Evolutionary conservation across 768 basidiomycete genomes (phyloP).

Genomic region (Termitomyces bulborhizus): DNA sequence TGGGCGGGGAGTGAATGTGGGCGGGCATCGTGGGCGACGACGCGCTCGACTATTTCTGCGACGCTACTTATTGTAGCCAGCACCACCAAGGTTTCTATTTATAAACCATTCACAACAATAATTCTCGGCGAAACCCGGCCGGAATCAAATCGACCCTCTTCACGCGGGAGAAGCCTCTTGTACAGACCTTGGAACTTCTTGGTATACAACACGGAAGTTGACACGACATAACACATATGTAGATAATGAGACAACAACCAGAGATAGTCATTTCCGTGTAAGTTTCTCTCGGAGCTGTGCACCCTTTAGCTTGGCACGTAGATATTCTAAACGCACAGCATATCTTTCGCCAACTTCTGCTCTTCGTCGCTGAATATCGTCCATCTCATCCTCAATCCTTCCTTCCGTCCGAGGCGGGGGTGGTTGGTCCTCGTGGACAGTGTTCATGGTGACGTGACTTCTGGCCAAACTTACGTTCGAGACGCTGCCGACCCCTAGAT

Average conservation of each 20-base stretch:
- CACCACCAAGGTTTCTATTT: conserved; percentile 5
- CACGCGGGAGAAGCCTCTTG: background rate
- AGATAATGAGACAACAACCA: background rate
- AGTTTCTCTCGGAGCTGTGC: conserved; percentile 82
- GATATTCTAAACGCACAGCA: conserved; percentile 69
- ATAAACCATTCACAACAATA: background rate
- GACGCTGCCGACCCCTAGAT: conserved; percentile 27
- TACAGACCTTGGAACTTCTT: background rate
- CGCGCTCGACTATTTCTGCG: conserved; percentile 9
- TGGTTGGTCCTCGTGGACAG: conserved; percentile 44
- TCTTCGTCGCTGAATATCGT: conserved; percentile 61
- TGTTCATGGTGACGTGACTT: conserved; percentile 47
- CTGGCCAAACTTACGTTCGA: conserved; percentile 46
- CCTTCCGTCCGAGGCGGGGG: conserved; percentile 20
- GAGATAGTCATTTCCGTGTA: conserved; percentile 44
- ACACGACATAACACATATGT: conserved; percentile 15
- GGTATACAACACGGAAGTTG: background rate
- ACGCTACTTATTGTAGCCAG: too few species aligned
- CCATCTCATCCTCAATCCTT: conserved; percentile 51
- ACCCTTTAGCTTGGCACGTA: conserved; percentile 77
- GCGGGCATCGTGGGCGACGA: conserved; percentile 20
- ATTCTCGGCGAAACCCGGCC: conserved; percentile 21
- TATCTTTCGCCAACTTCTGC: conserved; percentile 71
- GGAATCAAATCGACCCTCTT: background rate
- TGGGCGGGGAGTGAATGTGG: conserved; percentile 22